Percentiles rank a stretch among this genome's conserved stretches.
Conservation (phyloP, 495 filamentous ascomycete species). For the Aspergillus baeticus region DNA sequence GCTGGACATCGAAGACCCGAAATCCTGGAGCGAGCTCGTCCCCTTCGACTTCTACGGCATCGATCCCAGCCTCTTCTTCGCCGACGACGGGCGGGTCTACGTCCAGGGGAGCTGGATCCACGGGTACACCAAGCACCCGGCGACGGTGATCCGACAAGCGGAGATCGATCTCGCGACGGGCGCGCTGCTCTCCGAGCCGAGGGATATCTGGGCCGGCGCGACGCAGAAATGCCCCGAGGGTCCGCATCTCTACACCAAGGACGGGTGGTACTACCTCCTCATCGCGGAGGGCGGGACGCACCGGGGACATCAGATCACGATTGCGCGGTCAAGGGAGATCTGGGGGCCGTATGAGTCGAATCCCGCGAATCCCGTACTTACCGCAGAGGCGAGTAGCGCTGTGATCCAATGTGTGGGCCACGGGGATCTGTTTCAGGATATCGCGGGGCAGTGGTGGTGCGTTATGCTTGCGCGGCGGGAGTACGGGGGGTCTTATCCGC, state of each 20-base stretch:
- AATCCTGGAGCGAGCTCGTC: conserved; percentile 7
- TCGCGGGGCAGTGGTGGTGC: background rate
- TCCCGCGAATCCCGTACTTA: background rate
- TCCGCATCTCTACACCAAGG: background rate
- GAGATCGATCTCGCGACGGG: background rate
- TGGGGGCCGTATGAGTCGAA: conserved; percentile 4
- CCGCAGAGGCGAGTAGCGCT: background rate
- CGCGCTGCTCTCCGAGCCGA: background rate
- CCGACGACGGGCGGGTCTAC: background rate
- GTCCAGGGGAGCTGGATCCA: background rate
- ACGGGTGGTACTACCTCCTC: background rate
- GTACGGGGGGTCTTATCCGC: background rate
- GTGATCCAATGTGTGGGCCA: conserved; percentile 1
- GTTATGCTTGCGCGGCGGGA: conserved; percentile 29
- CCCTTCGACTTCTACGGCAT: conserved; percentile 4
- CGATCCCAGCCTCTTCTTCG: background rate
- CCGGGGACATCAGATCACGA: background rate
- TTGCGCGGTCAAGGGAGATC: background rate
- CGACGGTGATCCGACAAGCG: too few relatives aligned
- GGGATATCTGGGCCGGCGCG: background rate
- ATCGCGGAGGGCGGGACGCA: conserved; percentile 5
- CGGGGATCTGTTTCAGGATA: background rate
- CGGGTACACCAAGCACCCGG: too few relatives aligned
- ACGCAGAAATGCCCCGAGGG: background rate
- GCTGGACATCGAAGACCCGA: background rate